Base-by-base conservation (phyloP, 108 stramenopile species). In the Nitzschia sp. region DNA sequence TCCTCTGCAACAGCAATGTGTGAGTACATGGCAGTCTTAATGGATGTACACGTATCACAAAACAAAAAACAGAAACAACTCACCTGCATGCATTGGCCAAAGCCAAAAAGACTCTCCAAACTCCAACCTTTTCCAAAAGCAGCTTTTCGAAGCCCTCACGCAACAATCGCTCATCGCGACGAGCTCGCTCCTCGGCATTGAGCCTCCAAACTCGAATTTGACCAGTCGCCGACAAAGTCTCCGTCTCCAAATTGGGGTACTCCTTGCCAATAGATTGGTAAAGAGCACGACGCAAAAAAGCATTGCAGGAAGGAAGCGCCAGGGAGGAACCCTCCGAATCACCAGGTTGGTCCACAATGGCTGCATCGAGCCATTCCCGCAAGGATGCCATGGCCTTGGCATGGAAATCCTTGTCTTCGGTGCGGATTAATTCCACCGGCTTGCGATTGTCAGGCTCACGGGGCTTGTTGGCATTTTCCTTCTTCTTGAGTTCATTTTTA, bases 351-450 rank as follows among this genome's bases (percentile, higher is more conserved):
- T 38, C 26, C 40, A 50, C 69, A 29, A 75, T 65, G 50, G 84
- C 86, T 24, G 83, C 71, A 69, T 92, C 91, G 53, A 93, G 71
- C 92, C 92, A 93, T 65, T 90, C 92, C 25, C 92, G 69, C 52
- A 93, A 67, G 40, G 65, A 57, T 20, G 92, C 87, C 87, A 90
- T 90, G 42, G 84, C 71, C 20, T 84, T 51, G 40, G 69, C 76
- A 53, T 77, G 69, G 22, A 70, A 70, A 7, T 59, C 51, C 21
- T 57, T 57, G 12, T 77, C 76, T 17, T 65, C 76, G 19, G 48
- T 39, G 40, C 50, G 56, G n/a, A 41, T 65, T 39, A 84, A 41
- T 11, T 71, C 67, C 6, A 80, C 68, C 14, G 22, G 50, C 22
- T 73, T 76, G 38, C 63, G 57, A 41, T 29, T 17, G 7, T 29